Evolutionary conservation across 2,329 filamentous ascomycete genomes (phyloP).

Genomic region (Colletotrichum camelliae): DNA sequence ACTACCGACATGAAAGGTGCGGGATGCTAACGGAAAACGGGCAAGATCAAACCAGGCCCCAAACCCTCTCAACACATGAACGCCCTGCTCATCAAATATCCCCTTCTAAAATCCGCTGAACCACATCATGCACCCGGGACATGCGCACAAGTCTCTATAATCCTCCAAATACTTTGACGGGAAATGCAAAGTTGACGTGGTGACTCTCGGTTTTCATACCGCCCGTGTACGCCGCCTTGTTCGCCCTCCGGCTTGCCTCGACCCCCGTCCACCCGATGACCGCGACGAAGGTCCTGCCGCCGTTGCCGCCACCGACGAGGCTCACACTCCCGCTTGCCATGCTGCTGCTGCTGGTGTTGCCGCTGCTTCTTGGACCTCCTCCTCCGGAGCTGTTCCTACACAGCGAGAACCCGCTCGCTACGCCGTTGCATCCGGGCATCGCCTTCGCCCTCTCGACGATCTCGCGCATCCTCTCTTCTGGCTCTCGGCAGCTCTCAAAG

Average conservation of each 20-base stretch:
- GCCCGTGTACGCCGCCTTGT: conserved; percentile 22
- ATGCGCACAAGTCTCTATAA: conserved; percentile 17
- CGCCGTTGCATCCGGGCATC: conserved; percentile 29
- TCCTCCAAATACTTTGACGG: conserved; percentile 30
- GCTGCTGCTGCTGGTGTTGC: not conserved
- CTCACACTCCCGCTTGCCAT: not conserved
- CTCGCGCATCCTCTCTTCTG: conserved; percentile 36
- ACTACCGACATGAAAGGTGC: not conserved
- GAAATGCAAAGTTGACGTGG: conserved; percentile 31
- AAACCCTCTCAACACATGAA: not conserved
- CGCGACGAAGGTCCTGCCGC: conserved; percentile 28
- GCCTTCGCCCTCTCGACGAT: conserved; percentile 24
- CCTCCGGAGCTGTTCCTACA: not conserved
- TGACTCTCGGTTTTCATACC: conserved; percentile 25
- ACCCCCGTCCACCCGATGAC: conserved; percentile 28
- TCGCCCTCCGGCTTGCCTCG: conserved; percentile 26
- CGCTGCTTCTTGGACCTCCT: not conserved
- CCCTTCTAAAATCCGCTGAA: conserved; percentile 13
- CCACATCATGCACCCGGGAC: conserved; percentile 22
- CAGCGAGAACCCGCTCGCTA: conserved; percentile 26
- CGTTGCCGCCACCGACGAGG: conserved; percentile 9
- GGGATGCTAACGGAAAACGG: not conserved
- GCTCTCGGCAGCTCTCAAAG: conserved; percentile 43
- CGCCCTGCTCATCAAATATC: not conserved
- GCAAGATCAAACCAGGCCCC: not conserved